Percentiles rank a stretch among this genome's conserved stretches.
Evolutionary conservation across 257 asterid species (phyloP).

Genomic region (Echium plantagineum): DNA sequence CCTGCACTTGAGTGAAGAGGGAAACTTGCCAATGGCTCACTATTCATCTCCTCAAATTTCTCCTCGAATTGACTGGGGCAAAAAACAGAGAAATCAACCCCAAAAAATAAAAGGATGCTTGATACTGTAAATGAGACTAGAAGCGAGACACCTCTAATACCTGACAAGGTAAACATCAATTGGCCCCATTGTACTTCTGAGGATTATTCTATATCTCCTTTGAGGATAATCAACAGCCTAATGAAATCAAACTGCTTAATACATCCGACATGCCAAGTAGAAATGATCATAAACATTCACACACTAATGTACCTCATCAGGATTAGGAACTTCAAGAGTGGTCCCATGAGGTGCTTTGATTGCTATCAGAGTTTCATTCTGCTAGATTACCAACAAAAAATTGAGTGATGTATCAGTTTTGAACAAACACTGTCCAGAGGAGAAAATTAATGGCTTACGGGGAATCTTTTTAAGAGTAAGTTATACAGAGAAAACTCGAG

Average conservation of each 20-base stretch:
- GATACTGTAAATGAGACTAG: conserved; percentile 3
- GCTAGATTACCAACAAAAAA: conserved; percentile 21
- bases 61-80: conserved; percentile 77
- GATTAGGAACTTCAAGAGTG: conserved; percentile 95
- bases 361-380: conserved; percentile 86
- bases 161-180: conserved; percentile 95
- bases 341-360: conserved; percentile 99
- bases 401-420: background rate
- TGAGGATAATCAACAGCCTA: conserved; percentile 91
- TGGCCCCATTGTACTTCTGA: conserved; percentile 95
- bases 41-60: conserved; percentile 71
- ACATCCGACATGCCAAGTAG: conserved; percentile 11
- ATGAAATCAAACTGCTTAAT: conserved; percentile 10
- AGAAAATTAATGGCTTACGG: background rate
- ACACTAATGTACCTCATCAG: conserved; percentile 62
- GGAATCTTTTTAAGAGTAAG: background rate
- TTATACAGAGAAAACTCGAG: conserved; percentile 1
- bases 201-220: conserved; percentile 89
- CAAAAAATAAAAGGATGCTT: background rate
- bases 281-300: conserved; percentile 11
- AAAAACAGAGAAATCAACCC: conserved; percentile 12
- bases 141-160: conserved; percentile 23
- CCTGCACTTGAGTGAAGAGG: conserved; percentile 58
- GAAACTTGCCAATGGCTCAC: conserved; percentile 39
- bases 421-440: background rate